Evolutionary conservation across 2,329 filamentous ascomycete genomes (phyloP), one percentile per base, ranked within the genome.

Genomic region (Byssoonygena ceratinophila): DNA sequence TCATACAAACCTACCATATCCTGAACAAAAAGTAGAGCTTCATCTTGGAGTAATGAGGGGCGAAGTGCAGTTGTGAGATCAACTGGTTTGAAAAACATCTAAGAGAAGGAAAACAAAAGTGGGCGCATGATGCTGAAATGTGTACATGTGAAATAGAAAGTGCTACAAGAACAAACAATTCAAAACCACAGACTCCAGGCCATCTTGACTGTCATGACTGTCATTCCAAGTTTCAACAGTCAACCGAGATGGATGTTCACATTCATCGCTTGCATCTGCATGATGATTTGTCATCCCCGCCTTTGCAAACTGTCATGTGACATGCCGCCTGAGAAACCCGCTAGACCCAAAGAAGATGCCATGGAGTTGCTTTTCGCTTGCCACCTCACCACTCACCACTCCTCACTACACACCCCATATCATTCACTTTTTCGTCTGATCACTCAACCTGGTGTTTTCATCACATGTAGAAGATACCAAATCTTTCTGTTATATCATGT

Each of bases 1-100:
- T 97, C 88, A 74, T 98, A 98, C 57, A 98, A 77, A 60, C 92
- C 92, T 63, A 98, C 90, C 68, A 88, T 90, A 76, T 97, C 90
- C 74, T 97, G 91, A 54, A 98, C 91, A 72, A 95, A 97, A 55
- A 98, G 79, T 51, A 97, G 77, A 61, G 87, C 85, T 78, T 98
- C 92, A 76, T 96, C 92, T 64, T 88, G 85, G 60, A 94, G 80
- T 67, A 96, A 85, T 56, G 84, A 85, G 63, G 92, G 92, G 76
- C 92, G 86, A 66, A 96, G 80, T 66, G 92, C 92, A 74, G 91
- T 95, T 54, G 92, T 98, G 64, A 98, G 81, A 73, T 98, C 91
- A 69, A 97, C 80, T 63, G 85, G 82, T 78, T 94, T 91, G 77
- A 96, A 78, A 80, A 94, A 95, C 91, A 97, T 97, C 77, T 86